Conservation (phyloP, 2,329 filamentous ascomycete species). For the Hyphodiscus sp. region DNA sequence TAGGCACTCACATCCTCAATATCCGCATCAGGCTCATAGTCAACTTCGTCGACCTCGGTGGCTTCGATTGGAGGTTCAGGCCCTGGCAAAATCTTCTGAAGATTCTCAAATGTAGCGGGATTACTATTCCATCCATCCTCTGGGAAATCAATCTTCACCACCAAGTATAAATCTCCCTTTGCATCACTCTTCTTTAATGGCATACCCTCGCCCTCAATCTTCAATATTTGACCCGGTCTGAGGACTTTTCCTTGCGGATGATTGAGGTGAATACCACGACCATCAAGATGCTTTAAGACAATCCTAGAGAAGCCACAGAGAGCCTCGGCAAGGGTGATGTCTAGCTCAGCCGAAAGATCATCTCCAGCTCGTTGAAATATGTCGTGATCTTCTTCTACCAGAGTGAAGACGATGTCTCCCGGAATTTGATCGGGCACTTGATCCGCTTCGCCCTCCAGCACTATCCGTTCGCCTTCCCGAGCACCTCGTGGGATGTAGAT, state of each 20-base stretch:
- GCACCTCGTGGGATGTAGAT: conserved; percentile 91
- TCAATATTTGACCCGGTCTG: conserved; percentile 77
- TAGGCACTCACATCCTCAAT: conserved; percentile 62
- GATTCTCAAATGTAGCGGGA: conserved; percentile 60
- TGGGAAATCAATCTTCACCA: conserved; percentile 83
- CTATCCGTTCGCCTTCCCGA: conserved; percentile 80
- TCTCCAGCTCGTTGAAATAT: conserved; percentile 76
- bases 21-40: conserved; percentile 76
- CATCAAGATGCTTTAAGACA: conserved; percentile 87
- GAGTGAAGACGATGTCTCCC: conserved; percentile 86
- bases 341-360: conserved; percentile 76
- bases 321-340: conserved; percentile 76
- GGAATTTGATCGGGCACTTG: conserved; percentile 77
- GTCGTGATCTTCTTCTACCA: conserved; percentile 76
- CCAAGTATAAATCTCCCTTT: conserved; percentile 81
- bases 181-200: conserved; percentile 78
- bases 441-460: conserved; percentile 88
- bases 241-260: conserved; percentile 78
- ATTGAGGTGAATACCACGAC: conserved; percentile 76
- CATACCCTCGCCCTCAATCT: conserved; percentile 88
- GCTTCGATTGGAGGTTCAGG: conserved; percentile 48
- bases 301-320: conserved; percentile 85
- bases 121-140: conserved; percentile 75
- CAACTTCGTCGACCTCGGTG: conserved; percentile 78
- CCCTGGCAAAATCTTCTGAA: conserved; percentile 69